Conservation (phyloP, 2,329 filamentous ascomycete species). For the Beauveria sp. region DNA sequence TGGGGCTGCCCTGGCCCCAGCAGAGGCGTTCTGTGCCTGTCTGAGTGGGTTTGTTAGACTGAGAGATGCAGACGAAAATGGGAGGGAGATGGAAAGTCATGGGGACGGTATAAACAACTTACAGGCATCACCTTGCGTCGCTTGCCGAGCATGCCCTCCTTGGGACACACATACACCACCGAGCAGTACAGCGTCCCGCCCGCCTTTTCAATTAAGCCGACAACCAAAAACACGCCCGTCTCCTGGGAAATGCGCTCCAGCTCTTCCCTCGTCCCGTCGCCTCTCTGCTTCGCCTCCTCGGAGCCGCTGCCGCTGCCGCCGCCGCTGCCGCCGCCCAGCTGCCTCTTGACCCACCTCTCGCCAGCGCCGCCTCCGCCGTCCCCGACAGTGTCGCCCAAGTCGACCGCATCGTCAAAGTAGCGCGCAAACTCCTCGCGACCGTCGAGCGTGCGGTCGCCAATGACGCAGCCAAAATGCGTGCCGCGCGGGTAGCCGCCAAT, state of each 20-base stretch:
- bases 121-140: conserved; percentile 87
- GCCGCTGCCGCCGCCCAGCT: conserved; percentile 30
- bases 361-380: conserved; percentile 57
- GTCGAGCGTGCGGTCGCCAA: conserved; percentile 59
- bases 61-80: background rate
- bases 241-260: conserved; percentile 69
- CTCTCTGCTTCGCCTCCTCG: conserved; percentile 31
- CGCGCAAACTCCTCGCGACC: conserved; percentile 76
- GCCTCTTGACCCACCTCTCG: conserved; percentile 60
- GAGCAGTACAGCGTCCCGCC: conserved; percentile 81
- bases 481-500: conserved; percentile 87
- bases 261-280: conserved; percentile 64
- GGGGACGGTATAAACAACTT: conserved; percentile 23
- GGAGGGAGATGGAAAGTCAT: too few species aligned
- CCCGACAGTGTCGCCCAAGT: conserved; percentile 70
- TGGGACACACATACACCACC: conserved; percentile 74
- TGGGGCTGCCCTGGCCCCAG: conserved; percentile 80
- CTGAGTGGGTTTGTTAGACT: conserved; percentile 24
- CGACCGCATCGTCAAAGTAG: conserved; percentile 73
- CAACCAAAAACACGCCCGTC: conserved; percentile 74
- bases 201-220: conserved; percentile 69
- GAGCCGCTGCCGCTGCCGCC: background rate
- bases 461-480: conserved; percentile 64
- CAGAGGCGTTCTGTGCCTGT: conserved; percentile 77
- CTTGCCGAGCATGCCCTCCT: conserved; percentile 68